These are phyloP conservation scores for Henckelia pumila DNA, from an alignment of 257 asterid genomes.

Conservation along the genomic window DNA sequence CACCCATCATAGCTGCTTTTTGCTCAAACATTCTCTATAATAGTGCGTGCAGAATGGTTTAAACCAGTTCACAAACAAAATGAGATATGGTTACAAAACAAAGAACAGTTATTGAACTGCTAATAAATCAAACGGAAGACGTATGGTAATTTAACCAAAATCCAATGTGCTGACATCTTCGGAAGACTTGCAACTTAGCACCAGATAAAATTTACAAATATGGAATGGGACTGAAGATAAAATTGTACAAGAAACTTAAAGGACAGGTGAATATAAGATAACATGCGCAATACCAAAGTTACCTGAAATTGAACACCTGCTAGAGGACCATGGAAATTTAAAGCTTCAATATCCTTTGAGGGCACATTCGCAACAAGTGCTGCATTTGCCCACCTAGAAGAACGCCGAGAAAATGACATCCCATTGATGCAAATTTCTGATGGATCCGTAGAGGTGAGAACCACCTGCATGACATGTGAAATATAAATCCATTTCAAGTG, in stretches of 20 bases:
- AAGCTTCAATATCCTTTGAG: constrained; percentile 65
- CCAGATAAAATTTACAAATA: neutral
- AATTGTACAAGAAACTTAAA: constrained; percentile 6
- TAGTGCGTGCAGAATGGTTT: constrained; percentile 11
- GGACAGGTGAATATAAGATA: neutral
- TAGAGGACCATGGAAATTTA: constrained; percentile 65
- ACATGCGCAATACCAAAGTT: constrained; percentile 18
- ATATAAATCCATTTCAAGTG: constrained; percentile 12
- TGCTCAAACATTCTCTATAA: constrained; percentile 64
- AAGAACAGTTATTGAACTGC: neutral
- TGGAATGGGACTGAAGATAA: neutral
- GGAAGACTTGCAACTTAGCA: neutral
- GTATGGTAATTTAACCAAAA: neutral
- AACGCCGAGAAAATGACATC: constrained; percentile 90
- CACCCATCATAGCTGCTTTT: constrained; percentile 86
- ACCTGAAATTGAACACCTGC: constrained; percentile 98
- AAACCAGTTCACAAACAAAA: neutral
- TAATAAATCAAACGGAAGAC: neutral
- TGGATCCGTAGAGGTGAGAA: constrained; percentile 85
- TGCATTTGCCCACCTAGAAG: constrained; percentile 96
- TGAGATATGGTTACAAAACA: neutral
- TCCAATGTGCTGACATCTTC: neutral
- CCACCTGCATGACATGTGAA: constrained; percentile 65
- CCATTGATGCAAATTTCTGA: constrained; percentile 91
- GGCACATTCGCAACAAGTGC: constrained; percentile 81